Percentiles rank a stretch among this genome's conserved stretches.
Evolutionary conservation across 345 rosid species (phyloP).

Genomic region (Crucihimalaya himalaica): DNA sequence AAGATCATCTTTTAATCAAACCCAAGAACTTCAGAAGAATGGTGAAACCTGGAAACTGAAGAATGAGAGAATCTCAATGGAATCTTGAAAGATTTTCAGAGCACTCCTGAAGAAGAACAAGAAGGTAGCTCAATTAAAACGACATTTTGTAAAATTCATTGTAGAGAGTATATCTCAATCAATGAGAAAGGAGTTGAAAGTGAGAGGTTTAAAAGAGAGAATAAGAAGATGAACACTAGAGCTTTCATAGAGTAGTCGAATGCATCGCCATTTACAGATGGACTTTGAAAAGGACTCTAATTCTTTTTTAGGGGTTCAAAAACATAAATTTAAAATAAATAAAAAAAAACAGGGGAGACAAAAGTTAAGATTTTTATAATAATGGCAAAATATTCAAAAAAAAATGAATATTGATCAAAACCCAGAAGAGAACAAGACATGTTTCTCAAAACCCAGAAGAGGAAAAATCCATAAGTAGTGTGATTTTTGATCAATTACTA

Average conservation of each 20-base stretch:
- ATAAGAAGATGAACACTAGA: constrained; percentile 29
- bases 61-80: constrained; percentile 30
- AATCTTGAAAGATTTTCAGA: background rate
- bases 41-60: constrained; percentile 25
- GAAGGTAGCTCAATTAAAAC: constrained; percentile 40
- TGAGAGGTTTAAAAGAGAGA: constrained; percentile 32
- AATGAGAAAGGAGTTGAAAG: constrained; percentile 36
- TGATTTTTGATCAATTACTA: background rate
- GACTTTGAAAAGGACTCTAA: constrained; percentile 51
- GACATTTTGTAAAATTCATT: constrained; percentile 1
- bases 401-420: constrained; percentile 24
- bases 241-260: constrained; percentile 39
- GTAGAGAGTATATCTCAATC: constrained; percentile 18
- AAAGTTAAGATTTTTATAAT: constrained; percentile 31
- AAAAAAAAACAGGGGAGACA: constrained; percentile 33
- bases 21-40: constrained; percentile 35
- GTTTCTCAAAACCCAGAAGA: constrained; percentile 22
- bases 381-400: constrained; percentile 15
- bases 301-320: constrained; percentile 4
- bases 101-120: constrained; percentile 25
- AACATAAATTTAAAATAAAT: no score
- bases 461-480: background rate
- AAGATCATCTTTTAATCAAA: constrained; percentile 41
- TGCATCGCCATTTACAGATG: constrained; percentile 44
- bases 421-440: constrained; percentile 28